Percentiles rank a stretch among this genome's conserved stretches.
These are phyloP conservation scores for Malus sylvestris DNA, from an alignment of 306 rosid species.

Conservation along the genomic window DNA sequence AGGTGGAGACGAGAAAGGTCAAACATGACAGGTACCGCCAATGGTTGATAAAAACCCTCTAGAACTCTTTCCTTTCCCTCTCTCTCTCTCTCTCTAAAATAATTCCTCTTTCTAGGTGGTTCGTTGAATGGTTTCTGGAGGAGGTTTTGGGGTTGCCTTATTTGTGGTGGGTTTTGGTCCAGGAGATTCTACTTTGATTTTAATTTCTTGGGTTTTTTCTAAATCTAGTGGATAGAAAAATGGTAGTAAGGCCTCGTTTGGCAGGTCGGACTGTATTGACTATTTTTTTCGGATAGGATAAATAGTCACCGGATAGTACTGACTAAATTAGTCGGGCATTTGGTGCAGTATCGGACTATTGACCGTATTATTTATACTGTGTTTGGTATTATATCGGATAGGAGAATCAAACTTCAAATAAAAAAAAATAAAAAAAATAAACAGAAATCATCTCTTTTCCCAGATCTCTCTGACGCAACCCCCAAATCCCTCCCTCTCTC, in stretches of 20 bases:
- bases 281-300: too few relatives aligned
- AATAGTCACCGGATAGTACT: too few relatives aligned
- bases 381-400: too few relatives aligned
- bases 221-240: constrained; percentile 34
- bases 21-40: constrained; percentile 73
- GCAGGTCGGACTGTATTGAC: too few relatives aligned
- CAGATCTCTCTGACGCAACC: too few relatives aligned
- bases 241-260: constrained; percentile 40
- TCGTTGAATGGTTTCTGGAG: constrained; percentile 31
- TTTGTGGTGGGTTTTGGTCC: constrained; percentile 16
- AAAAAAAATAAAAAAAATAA: too few relatives aligned
- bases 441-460: too few relatives aligned
- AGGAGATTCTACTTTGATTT: constrained; percentile 16
- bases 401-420: too few relatives aligned
- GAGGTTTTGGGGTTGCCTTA: constrained; percentile 18
- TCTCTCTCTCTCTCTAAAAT: constrained; percentile 13
- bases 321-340: too few relatives aligned
- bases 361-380: too few relatives aligned
- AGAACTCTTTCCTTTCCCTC: constrained; percentile 12
- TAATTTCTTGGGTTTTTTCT: constrained; percentile 21
- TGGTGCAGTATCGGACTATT: too few relatives aligned
- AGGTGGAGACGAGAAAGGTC: constrained; percentile 31
- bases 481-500: too few relatives aligned
- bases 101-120: not conserved
- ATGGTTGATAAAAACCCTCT: constrained; percentile 58